Base-by-base conservation (phyloP, 805 yeast species). In the Candida suzukii region DNA sequence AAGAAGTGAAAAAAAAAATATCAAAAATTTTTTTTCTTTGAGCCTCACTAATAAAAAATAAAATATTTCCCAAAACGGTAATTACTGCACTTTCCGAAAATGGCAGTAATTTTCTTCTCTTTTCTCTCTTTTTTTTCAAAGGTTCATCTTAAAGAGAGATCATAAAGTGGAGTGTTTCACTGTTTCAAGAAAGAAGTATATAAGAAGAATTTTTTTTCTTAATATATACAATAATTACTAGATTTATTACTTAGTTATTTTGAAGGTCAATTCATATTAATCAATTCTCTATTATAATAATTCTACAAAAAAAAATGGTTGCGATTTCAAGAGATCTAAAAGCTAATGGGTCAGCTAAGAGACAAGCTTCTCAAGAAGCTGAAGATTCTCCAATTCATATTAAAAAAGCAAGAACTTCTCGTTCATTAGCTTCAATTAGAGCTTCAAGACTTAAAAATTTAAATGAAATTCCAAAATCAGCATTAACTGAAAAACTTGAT, bases 401-500 rank as follows among this genome's bases (percentile, higher is more conserved):
- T 48, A 61, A 47, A 56, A 60, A 50, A 61, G 67, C 59, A 44
- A 61, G 46, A 54, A 56, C 47, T 52, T 54, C 49, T 21, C 62
- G 51, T 48, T 66, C 61, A 0, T 68, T 76, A 3, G 66, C 67
- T 38, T 60, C 76, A 1, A 57, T 74, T 34, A 71, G 73, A 46
- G 74, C 77, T 2, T 73, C 76, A 38, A 66, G 74, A 20, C 58
- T 74, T 44, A 72, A 76, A 10, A 58, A 68, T 25, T 61, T 76
- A 46, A 76, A 76, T 53, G 54, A 50, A 29, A 47, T 54, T 21
- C 71, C 72, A 14, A 14, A 33, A 9, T 42, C 47, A 1, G 52
- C 61, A 2, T 74, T 68, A 47, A 49, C 68, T 2, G 64, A 67
- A 21, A 71, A 75, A 18, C 64, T 91, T 41, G 93, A 88, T 55